Conservation (phyloP, 2,329 filamentous ascomycete genomes). For the Neodidymelliopsis sp. region DNA sequence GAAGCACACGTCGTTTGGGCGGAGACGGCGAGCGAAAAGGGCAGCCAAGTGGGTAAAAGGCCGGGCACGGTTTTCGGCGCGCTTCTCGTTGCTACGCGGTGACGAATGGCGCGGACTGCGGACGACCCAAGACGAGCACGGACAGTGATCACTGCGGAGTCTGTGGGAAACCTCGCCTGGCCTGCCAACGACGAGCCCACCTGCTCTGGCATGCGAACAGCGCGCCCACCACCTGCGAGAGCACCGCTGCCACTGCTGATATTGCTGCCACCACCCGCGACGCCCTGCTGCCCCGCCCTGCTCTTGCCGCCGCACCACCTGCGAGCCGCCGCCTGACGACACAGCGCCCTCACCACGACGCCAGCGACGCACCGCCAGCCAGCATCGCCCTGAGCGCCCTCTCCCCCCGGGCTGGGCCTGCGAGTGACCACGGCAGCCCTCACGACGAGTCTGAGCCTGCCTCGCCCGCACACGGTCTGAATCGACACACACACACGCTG, state of each 20-base stretch:
- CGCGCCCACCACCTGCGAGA: conserved; percentile 18
- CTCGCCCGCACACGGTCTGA: conserved; percentile 18
- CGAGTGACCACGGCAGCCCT: conserved; percentile 36
- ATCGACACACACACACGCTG: no score
- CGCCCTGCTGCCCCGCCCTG: conserved; percentile 13
- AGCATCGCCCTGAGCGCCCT: no score
- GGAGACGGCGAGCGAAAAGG: background rate
- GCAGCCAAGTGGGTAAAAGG: background rate
- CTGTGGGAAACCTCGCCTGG: conserved; percentile 25
- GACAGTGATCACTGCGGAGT: conserved; percentile 15
- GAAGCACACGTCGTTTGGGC: background rate
- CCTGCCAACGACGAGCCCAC: conserved; percentile 19
- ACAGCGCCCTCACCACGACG: no score
- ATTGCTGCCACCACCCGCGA: conserved; percentile 6
- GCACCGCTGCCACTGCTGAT: conserved; percentile 29
- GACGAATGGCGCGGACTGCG: conserved; percentile 15
- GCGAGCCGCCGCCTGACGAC: conserved; percentile 33
- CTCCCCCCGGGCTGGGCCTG: conserved; percentile 27
- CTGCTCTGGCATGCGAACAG: conserved; percentile 10
- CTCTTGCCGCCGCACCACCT: conserved; percentile 23
- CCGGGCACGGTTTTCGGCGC: conserved; percentile 11
- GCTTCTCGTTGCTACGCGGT: conserved; percentile 2
- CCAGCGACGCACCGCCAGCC: no score
- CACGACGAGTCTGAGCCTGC: conserved; percentile 27
- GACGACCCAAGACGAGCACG: conserved; percentile 7